These are phyloP conservation scores for Xylaria sp. DNA, from an alignment of 2,329 filamentous ascomycete species.

Conservation along the genomic window DNA sequence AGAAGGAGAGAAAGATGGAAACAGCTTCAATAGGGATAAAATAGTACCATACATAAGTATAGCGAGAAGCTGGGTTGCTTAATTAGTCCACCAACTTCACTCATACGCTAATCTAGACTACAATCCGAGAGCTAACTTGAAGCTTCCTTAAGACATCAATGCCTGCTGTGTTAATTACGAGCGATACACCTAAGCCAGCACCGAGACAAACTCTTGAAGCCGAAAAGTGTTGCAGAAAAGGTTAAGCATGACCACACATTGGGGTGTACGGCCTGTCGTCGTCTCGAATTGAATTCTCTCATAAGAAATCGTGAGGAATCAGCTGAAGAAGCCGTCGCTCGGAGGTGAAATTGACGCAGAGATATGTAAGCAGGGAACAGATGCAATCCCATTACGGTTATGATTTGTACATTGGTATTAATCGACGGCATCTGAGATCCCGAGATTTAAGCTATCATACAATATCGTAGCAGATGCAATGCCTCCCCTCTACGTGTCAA, in stretches of 20 bases:
- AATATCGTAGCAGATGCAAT: constrained; percentile 19
- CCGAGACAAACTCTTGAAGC: neutral
- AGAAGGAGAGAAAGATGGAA: neutral
- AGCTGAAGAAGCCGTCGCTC: neutral
- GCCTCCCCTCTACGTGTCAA: constrained; percentile 8
- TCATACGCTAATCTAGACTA: neutral
- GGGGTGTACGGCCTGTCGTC: neutral
- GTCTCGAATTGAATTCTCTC: neutral
- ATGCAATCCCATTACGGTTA: neutral
- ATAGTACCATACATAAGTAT: too few relatives aligned
- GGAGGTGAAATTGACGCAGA: neutral
- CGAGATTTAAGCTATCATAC: constrained; percentile 6
- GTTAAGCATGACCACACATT: neutral
- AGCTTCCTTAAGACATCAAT: neutral
- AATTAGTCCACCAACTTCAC: neutral
- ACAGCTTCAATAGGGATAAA: neutral
- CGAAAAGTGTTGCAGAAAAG: neutral
- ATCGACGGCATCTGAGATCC: neutral
- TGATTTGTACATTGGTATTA: constrained; percentile 2
- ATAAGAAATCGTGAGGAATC: neutral
- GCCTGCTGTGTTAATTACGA: neutral
- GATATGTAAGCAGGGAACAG: neutral
- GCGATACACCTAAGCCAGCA: neutral
- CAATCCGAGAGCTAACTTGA: neutral
- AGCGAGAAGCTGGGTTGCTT: neutral